Evolutionary conservation across 2,329 filamentous ascomycete genomes (phyloP).

Genomic region (Aspergillus amoenus): DNA sequence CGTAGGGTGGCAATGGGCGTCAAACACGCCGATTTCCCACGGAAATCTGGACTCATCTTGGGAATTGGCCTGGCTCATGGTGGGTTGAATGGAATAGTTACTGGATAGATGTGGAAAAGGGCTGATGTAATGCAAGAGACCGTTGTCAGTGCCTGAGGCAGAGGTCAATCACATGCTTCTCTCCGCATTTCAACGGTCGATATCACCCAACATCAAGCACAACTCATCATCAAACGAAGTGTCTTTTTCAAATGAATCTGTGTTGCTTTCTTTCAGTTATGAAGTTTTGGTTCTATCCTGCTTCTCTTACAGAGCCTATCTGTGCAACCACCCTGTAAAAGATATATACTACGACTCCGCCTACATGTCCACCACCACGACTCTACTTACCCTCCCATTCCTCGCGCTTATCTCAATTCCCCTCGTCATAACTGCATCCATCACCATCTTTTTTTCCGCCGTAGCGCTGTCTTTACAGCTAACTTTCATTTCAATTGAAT

Average conservation of each 20-base stretch:
- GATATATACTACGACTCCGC: slow-evolving; percentile 4
- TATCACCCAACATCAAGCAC: background rate
- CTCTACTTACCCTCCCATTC: slow-evolving; percentile 58
- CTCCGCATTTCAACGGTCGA: background rate
- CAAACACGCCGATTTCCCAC: slow-evolving; percentile 63
- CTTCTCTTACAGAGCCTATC: background rate
- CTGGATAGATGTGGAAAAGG: background rate
- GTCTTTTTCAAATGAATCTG: background rate
- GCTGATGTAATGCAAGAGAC: slow-evolving; percentile 2
- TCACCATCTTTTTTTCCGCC: slow-evolving; percentile 64
- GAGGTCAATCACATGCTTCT: slow-evolving; percentile 8
- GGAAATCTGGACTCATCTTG: slow-evolving; percentile 45
- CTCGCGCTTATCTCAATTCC: slow-evolving; percentile 63
- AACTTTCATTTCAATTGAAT: slow-evolving; percentile 62
- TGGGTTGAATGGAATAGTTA: background rate
- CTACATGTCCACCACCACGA: slow-evolving; percentile 30
- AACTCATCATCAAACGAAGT: background rate
- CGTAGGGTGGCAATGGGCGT: slow-evolving; percentile 67
- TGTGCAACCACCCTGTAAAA: background rate
- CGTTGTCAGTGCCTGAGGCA: slow-evolving; percentile 2
- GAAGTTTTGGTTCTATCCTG: background rate
- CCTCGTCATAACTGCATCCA: slow-evolving; percentile 60
- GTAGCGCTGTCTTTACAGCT: slow-evolving; percentile 61
- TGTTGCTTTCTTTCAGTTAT: background rate
- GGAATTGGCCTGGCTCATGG: slow-evolving; percentile 7